Evolutionary conservation across 2,329 filamentous ascomycete species (phyloP).

Genomic region (Claviceps digitariae): DNA sequence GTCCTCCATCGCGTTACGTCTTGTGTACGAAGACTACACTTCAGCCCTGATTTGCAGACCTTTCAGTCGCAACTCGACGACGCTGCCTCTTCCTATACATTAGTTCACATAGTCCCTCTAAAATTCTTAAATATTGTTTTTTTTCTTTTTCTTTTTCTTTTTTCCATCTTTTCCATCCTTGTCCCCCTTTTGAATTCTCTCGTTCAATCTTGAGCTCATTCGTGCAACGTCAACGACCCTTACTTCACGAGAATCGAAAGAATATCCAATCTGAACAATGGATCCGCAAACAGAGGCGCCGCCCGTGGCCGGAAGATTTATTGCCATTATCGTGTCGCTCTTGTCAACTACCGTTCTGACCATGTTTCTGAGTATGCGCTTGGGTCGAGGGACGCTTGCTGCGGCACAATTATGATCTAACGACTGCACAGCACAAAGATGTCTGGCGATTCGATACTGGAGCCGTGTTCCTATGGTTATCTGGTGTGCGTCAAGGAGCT

Average conservation of each 20-base stretch:
- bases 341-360: constrained; percentile 21
- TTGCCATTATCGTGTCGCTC: constrained; percentile 12
- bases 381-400: not conserved
- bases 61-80: not conserved
- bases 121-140: not conserved
- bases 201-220: not conserved
- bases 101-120: not conserved
- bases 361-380: constrained; percentile 21
- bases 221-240: not conserved
- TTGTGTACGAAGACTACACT: not conserved
- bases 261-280: not conserved
- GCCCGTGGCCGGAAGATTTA: not conserved
- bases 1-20: not conserved
- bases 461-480: constrained; percentile 26
- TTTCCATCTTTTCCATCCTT: not conserved
- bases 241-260: not conserved
- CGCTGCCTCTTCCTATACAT: not conserved
- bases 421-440: constrained; percentile 20
- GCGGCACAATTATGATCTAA: not conserved
- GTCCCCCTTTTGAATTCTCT: not conserved
- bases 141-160: not conserved
- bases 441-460: constrained; percentile 25
- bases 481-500: constrained; percentile 21
- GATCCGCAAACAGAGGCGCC: not conserved
- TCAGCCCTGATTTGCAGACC: not conserved